Evolutionary conservation across 106 monocot species (phyloP).

Genomic region (Dendrobium officinale): DNA sequence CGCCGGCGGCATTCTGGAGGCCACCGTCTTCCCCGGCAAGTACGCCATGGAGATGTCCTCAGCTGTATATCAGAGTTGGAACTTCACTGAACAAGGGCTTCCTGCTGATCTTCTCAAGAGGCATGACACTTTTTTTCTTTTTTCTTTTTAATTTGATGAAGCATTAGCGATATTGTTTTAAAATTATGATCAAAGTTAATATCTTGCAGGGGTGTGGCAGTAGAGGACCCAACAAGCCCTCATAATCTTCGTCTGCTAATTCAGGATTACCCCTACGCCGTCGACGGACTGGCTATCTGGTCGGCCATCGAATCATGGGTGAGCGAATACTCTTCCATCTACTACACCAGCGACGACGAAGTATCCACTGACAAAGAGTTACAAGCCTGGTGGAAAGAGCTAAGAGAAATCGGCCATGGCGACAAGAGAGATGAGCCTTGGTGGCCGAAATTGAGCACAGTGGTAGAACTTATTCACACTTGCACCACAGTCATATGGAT

Average conservation of each 20-base stretch:
- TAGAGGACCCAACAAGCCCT: conserved; percentile 34
- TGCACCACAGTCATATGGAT: conserved; percentile 65
- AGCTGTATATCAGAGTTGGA: conserved; percentile 37
- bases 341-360: conserved; percentile 17
- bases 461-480: conserved; percentile 12
- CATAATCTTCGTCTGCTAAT: conserved; percentile 37
- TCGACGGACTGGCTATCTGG: conserved; percentile 58
- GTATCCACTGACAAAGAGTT: conserved; percentile 43
- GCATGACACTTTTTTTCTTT: neutral
- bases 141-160: neutral
- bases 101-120: conserved; percentile 51
- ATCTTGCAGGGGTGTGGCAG: conserved; percentile 40
- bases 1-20: conserved; percentile 49
- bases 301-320: conserved; percentile 49
- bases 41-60: conserved; percentile 47
- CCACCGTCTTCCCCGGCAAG: conserved; percentile 34
- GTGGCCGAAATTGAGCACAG: conserved; percentile 42
- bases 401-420: conserved; percentile 44
- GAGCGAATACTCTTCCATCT: conserved; percentile 13
- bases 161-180: neutral
- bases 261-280: conserved; percentile 65
- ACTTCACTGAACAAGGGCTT: conserved; percentile 44
- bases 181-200: neutral
- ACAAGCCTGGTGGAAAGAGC: conserved; percentile 53
- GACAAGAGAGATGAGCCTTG: conserved; percentile 35